Base-by-base conservation (phyloP, 176 grass and related monocot genomes). In the Cenchrus americanus region DNA sequence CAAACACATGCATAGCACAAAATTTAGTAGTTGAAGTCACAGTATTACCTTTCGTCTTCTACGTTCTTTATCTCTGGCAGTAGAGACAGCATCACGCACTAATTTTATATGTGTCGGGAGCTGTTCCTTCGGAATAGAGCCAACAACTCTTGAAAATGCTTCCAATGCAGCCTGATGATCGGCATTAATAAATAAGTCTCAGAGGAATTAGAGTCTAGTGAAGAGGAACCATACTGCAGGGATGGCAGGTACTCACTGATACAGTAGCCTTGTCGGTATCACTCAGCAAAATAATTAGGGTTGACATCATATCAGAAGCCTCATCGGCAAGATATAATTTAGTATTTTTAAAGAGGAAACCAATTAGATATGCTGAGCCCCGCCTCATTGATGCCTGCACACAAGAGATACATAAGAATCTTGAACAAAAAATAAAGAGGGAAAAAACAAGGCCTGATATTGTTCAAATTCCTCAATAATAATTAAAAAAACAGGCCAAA, bases 11-110 rank as follows among this genome's bases (percentile, higher is more conserved):
- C 41, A 80, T 70, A 85, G 13, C 44, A 71, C 30, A 74, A 53
- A 87, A 32, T 40, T 46, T 69, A 80, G 50, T 54, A 71, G 66
- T 73, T 59, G 7, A 14, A 22, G 41, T 81, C 30, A 69, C 82
- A 75, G 24, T 48, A 82, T 19, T 59, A 94, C 96, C 93, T 98
- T 98, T 88, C 89, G 84, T 86, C 87, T 98, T 83, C 96, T 91
- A 62, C 93, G 88, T 49, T 95, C 96, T 88, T 98, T 98, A 88
- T 98, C 93, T 92, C 93, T 93, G 34, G 96, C 96, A 19, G 96
- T 95, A 78, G 93, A 98, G 50, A 98, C 74, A 88, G 96, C 91
- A 93, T 98, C 96, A 6, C 93, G 92, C 27, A 98, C 91, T 84
- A 98, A 24, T 88, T 95, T 98, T 72, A 98, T 98, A 85, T 93